Evolutionary conservation across 2,329 filamentous ascomycete species (phyloP), one percentile per base, ranked within the genome.

Genomic region (Botryotinia calthae): DNA sequence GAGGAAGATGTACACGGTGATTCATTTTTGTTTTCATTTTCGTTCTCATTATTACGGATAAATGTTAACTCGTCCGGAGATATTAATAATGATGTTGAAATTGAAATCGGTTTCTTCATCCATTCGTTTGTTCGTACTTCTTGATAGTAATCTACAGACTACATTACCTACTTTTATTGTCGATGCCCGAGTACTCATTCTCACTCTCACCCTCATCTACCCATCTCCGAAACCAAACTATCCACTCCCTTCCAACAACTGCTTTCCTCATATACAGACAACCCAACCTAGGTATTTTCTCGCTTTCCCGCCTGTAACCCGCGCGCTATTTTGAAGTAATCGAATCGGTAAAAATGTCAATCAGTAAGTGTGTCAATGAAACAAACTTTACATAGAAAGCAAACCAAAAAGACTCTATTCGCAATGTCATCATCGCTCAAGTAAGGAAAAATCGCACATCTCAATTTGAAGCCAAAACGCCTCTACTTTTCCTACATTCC

Each of bases 381-480:
- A 34, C 3, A 34, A 34, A 34, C 34, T 34, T 34, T 34, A 5
- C 34, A 22, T 46, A 4, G 46, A 25, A 25, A 48, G 9, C 1
- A 48, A 10, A 22, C 22, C 18, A 46, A 10, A 48, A 1, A 22
- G 7, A 9, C 6, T 31, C 16, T 16, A 58, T 58, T 20, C 3
- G 20, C 4, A 58, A 22, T 8, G 0, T 3, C 4, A 28, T 10
- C 2, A 34, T 10, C 0, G 28, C 28, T 22, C 20, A 5, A 20
- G 28, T 7, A 12, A 22, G 22, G 9, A 22, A 22, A 9, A 9
- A 59, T 34, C 3, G 9, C 2, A 34, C 34, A 25, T 59, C 28
- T 22, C 22, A 61, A 1, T 40, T 40, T 6, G 58, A n/a, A n/a
- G 1, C 4, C 22, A 40, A n/a, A 61, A n/a, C 22, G 20, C 7